Base-by-base conservation (phyloP, 495 filamentous ascomycete genomes). In the Podospora pseudoanserina region DNA sequence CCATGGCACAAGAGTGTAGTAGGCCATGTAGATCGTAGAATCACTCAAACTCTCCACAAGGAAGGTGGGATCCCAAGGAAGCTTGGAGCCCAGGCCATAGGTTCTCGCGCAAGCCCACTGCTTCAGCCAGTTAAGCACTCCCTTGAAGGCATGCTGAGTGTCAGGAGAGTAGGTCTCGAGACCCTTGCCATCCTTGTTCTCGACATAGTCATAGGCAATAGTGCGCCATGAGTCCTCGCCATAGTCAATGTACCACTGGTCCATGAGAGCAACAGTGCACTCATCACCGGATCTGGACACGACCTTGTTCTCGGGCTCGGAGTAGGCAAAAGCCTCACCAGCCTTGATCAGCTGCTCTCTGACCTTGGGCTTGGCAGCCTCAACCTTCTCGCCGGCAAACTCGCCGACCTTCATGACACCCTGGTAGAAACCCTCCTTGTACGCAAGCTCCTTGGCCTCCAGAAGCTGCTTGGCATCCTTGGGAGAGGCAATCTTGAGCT, bases 241-340 rank as follows among this genome's bases (percentile, higher is more conserved):
- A 71, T 99, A 99, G 80, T 97, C 94, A 70, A 98, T 79, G 79
- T 94, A 99, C 92, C 94, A 99, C 78, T 99, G 95, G 70, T 96
- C 94, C 68, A 97, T 88, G 74, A 93, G 90, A 7, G 94, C 94
- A 66, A 94, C 95, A 53, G 95, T 91, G 77, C 74, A 76, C 70
- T 93, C 90, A 68, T 99, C 95, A 7, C 88, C 92, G 72, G 90
- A 93, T 74, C 95, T 84, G 73, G 89, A 92, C 53, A 94, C 86
- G 70, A 97, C 95, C 74, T 88, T 86, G 63, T 91, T 90, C 78
- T 96, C 94, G 11, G 95, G 94, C 78, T 99, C 95, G 20, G 91
- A 92, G 76, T 97, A 99, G 77, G 87, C 86, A 78, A 99, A 96
- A 54, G 94, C 95, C 70, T 92, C 88, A 0, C 90, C 89, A 54